phyloP scores from a whole-genome alignment of 2,329 filamentous ascomycete species.

The Sclerotinia glacialis region DNA sequence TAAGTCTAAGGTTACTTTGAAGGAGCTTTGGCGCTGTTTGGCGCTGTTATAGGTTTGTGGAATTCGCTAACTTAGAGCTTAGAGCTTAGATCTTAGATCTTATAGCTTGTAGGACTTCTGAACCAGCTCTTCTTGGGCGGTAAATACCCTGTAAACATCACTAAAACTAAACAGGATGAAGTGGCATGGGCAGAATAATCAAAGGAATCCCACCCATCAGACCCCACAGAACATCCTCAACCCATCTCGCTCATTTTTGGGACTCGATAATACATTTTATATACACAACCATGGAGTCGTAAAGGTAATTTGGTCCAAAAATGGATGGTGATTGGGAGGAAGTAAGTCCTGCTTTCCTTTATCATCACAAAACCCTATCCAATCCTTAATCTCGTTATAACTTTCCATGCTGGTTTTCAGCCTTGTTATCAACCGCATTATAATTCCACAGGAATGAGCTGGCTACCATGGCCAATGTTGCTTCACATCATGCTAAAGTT shows the following conservation, averaged over 20 bases:
- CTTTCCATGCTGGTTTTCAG: slow-evolving; percentile 1
- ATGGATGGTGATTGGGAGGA: slow-evolving; percentile 70
- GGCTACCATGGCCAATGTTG: background rate
- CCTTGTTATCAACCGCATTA: slow-evolving; percentile 15
- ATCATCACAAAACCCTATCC: background rate
- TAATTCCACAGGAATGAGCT: slow-evolving; percentile 6
- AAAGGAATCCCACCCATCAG: slow-evolving; percentile 4
- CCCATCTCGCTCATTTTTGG: slow-evolving; percentile 10
- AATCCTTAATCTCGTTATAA: background rate
- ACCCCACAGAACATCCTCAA: background rate
- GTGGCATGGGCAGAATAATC: slow-evolving; percentile 18
- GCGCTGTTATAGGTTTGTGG: background rate
- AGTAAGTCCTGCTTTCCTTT: slow-evolving; percentile 45
- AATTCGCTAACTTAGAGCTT: background rate
- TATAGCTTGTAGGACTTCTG: background rate
- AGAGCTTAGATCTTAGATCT: too few relatives aligned
- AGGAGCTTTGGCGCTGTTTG: background rate
- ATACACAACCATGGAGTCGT: slow-evolving; percentile 22
- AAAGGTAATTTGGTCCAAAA: slow-evolving; percentile 5
- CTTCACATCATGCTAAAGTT: slow-evolving; percentile 25
- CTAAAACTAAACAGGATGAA: slow-evolving; percentile 11
- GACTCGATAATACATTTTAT: slow-evolving; percentile 6
- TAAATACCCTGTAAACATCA: background rate
- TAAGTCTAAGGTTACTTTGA: background rate
- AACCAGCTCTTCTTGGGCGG: slow-evolving; percentile 6